Evolutionary conservation across 768 basidiomycete genomes (phyloP), one percentile per base, ranked within the genome.

Genomic region (Ramaria sp.): DNA sequence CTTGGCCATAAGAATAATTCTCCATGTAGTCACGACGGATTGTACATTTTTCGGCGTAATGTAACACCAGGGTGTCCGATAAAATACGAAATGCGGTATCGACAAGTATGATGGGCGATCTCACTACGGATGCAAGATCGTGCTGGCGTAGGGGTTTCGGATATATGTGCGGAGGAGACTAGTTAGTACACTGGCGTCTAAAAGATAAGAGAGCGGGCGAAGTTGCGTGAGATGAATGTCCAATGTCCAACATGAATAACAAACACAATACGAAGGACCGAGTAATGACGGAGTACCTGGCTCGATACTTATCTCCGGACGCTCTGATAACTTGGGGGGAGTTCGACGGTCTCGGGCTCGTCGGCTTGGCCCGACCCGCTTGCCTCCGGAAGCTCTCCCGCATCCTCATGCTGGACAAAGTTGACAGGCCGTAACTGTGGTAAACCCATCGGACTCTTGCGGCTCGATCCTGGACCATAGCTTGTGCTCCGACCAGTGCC

Each of bases 401-500:
- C 89, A 65, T 91, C 89, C 61, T 90, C 87, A 63, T 91, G 89
- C 69, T 91, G 89, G 46, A 91, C 78, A 63, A 89, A 79, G 64
- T 91, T 90, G 34, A 91, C 81, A 0, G 86, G 76, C 47, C 88
- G 73, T 71, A 88, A 71, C 78, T 78, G 61, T 65, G 69, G 43
- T 69, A 70, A 53, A 17, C 42, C 65, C 37, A 51, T 54, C 57
- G 30, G 67, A 61, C 10, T 65, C 66, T 27, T 62, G 61, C 50
- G 70, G 38, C 60, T 54, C 63, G 51, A 53, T 60, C 64, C 68
- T 48, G 59, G 60, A 49, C 81, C 80, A 78, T 76, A 34, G 9
- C 27, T 30, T 1, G 80, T 80, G 24, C 67, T 73, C 52, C 75
- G 76, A 13, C 78, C 68, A 27, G 27, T 5, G n/a, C 61, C 57